Base-by-base conservation (phyloP, 805 yeast species). In the Saccharomycopsis microspora region DNA sequence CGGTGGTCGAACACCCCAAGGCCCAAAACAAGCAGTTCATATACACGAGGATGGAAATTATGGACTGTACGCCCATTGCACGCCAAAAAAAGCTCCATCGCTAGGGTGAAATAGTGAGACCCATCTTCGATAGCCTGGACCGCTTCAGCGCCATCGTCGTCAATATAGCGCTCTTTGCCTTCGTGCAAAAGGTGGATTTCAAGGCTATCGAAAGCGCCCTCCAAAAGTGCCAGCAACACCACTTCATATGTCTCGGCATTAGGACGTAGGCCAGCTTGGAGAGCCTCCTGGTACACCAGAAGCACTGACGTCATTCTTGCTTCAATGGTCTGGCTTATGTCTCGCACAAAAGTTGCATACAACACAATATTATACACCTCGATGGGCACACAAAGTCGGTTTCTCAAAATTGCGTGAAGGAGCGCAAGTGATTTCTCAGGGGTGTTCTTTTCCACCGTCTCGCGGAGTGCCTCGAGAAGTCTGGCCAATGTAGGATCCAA, bases 41-140 rank as follows among this genome's bases (percentile, higher is more conserved):
- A 52, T 11, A 50, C 34, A 9, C 29, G 19, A 32, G 45, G 51
- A 32, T 32, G 30, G 30, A 44, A 52, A 5, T 27, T 11, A 10
- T 52, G 55, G 9, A 44, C 30, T 7, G 36, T 39, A 8, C 42
- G 28, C 8, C 32, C 43, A 43, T 52, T 52, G 4, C 51, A 44
- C 28, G 55, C 55, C 46, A 52, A 33, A 30, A 50, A 52, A 39
- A 52, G 49, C 30, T 52, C 55, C 4, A 52, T 29, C 5, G 50
- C 55, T 19, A 52, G 38, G 44, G 42, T 49, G 41, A 50, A 52
- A 41, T 46, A 52, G 37, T 49, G 47, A 19, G 38, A 42, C 3
- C 55, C 55, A 29, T 45, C 43, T 38, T 49, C 51, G 8, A 50
- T 42, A n/a, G 29, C 39, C 4, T 45, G 36, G 10, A n/a, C 5